Percentiles rank a stretch among this genome's conserved stretches.
Conservation (phyloP, 805 yeast genomes). For the Lachancea sp. region DNA sequence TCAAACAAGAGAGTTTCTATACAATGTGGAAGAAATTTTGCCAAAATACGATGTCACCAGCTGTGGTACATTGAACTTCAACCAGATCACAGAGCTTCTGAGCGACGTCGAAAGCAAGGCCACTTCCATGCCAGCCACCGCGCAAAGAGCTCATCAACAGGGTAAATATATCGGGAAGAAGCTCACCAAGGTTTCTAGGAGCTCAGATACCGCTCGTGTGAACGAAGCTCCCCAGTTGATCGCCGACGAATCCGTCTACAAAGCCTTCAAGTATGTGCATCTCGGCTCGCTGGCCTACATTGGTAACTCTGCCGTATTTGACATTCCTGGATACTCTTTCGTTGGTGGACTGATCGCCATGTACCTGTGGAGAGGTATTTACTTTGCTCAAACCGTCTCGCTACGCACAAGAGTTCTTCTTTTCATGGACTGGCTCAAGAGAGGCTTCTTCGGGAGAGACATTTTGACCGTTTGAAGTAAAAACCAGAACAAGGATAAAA, state of each 20-base stretch:
- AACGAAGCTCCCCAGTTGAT: slow-evolving; percentile 43
- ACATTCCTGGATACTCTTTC: slow-evolving; percentile 51
- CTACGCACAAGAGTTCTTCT: slow-evolving; percentile 55
- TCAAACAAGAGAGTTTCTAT: slow-evolving; percentile 50
- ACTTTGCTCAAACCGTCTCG: slow-evolving; percentile 62
- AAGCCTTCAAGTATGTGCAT: slow-evolving; percentile 58
- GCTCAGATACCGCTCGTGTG: slow-evolving; percentile 40
- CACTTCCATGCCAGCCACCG: slow-evolving; percentile 66
- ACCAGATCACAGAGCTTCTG: slow-evolving; percentile 45
- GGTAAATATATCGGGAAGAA: slow-evolving; percentile 61
- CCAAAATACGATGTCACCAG: slow-evolving; percentile 45
- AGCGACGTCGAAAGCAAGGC: slow-evolving; percentile 54
- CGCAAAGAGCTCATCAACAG: slow-evolving; percentile 68
- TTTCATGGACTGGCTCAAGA: slow-evolving; percentile 63
- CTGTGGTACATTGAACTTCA: slow-evolving; percentile 46
- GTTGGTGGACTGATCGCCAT: slow-evolving; percentile 65
- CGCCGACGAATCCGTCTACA: slow-evolving; percentile 41
- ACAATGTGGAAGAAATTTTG: slow-evolving; percentile 43
- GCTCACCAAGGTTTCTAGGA: slow-evolving; percentile 45
- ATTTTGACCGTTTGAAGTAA: slow-evolving; percentile 28
- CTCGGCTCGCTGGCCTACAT: slow-evolving; percentile 63
- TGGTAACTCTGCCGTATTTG: slow-evolving; percentile 67
- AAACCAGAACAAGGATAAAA: not conserved
- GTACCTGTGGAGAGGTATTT: slow-evolving; percentile 68
- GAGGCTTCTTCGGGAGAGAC: slow-evolving; percentile 52